Conservation (phyloP, 371 early-diverging fungal genomes). For the Enterocytospora artemiae region DNA sequence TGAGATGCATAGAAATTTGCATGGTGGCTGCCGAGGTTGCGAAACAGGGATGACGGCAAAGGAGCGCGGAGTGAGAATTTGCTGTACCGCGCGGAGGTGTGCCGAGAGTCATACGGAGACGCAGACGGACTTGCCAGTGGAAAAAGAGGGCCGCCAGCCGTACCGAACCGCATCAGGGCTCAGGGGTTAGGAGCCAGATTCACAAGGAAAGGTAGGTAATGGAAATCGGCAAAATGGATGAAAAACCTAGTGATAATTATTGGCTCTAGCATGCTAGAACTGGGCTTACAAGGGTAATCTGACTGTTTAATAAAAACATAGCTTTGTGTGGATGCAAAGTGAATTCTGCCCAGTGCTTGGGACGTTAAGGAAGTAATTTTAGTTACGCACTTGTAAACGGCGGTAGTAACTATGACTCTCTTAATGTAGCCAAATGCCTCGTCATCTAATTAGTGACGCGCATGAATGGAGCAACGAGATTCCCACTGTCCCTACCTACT, state of each 20-base stretch:
- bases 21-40: background rate
- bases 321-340: constrained; percentile 65
- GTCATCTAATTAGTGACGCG: constrained; percentile 66
- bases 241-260: constrained; percentile 33
- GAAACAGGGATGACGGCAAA: background rate
- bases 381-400: constrained; percentile 65
- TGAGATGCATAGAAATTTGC: background rate
- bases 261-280: constrained; percentile 39
- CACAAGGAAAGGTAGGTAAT: constrained; percentile 11
- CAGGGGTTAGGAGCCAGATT: constrained; percentile 20
- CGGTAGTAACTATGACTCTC: constrained; percentile 66
- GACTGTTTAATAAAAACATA: constrained; percentile 68
- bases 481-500: constrained; percentile 63
- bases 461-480: constrained; percentile 68
- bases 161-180: constrained; percentile 37
- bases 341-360: constrained; percentile 66
- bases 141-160: constrained; percentile 14
- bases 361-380: constrained; percentile 64
- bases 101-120: constrained; percentile 12
- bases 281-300: constrained; percentile 61
- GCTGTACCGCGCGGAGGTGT: background rate
- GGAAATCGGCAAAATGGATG: constrained; percentile 39
- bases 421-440: constrained; percentile 65
- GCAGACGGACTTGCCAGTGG: background rate
- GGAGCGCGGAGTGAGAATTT: background rate